Conservation (phyloP, 345 rosid genomes). For the Lumnitzera littorea region DNA sequence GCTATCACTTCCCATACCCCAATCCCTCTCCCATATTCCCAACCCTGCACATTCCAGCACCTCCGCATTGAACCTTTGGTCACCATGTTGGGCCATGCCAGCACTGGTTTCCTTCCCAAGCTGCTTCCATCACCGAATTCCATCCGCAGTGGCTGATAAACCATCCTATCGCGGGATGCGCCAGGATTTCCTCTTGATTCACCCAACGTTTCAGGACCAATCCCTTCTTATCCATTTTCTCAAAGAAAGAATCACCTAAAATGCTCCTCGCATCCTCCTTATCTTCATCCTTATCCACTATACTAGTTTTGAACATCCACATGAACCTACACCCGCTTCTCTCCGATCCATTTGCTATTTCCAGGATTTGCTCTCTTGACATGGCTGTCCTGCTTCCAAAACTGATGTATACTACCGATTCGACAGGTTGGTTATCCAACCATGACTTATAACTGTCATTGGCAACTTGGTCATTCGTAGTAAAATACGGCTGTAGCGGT, state of each 20-base stretch:
- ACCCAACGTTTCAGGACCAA: constrained; percentile 34
- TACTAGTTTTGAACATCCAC: constrained; percentile 30
- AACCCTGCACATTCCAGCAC: constrained; percentile 9
- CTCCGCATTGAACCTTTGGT: constrained; percentile 21
- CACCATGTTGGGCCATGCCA: constrained; percentile 27
- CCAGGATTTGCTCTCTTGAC: constrained; percentile 27
- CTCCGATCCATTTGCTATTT: constrained; percentile 32
- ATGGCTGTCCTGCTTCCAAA: constrained; percentile 40
- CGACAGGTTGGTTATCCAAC: constrained; percentile 27
- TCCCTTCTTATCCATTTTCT: constrained; percentile 11
- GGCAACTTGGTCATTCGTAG: constrained; percentile 4
- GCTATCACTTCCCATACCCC: constrained; percentile 16
- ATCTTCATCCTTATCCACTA: constrained; percentile 33
- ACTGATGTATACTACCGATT: constrained; percentile 33
- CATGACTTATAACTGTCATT: constrained; percentile 13
- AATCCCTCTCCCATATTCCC: constrained; percentile 3
- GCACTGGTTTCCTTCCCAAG: constrained; percentile 15
- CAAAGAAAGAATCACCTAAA: constrained; percentile 22
- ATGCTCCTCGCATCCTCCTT: constrained; percentile 20
- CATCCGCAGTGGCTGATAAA: constrained; percentile 26
- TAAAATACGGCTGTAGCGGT: constrained; percentile 21
- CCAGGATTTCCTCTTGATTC: constrained; percentile 28
- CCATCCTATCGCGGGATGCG: constrained; percentile 18
- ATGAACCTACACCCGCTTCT: constrained; percentile 23
- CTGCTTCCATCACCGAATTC: constrained; percentile 21